A percentile compares a stretch with the other conserved stretches of the same genome.
Evolutionary conservation across 2,329 filamentous ascomycete species (phyloP).

Genomic region (Sclerotiophoma versabilis): DNA sequence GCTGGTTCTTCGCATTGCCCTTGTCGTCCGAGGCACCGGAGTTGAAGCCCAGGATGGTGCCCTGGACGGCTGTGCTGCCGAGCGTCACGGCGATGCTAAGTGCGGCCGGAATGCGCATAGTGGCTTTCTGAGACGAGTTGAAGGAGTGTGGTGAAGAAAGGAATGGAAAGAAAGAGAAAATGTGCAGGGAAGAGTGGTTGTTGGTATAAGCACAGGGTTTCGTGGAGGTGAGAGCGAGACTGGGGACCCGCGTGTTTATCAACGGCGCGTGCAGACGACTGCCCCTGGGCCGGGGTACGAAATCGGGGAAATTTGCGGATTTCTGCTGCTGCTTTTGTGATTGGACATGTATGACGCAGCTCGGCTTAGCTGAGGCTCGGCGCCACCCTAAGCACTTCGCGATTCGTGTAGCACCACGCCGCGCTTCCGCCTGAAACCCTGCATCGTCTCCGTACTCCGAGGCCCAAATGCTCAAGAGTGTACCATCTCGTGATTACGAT

Average conservation of each 20-base stretch:
- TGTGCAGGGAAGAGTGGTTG: background rate
- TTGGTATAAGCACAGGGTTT: background rate
- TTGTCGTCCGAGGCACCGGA: slow-evolving; percentile 41
- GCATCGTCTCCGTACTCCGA: slow-evolving; percentile 8
- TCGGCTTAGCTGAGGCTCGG: slow-evolving; percentile 11
- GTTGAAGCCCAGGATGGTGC: slow-evolving; percentile 43
- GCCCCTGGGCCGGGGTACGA: slow-evolving; percentile 8
- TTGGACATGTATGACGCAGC: slow-evolving; percentile 9
- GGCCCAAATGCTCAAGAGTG: background rate
- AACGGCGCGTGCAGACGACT: slow-evolving; percentile 4
- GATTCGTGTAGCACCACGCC: slow-evolving; percentile 3
- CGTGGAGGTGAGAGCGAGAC: slow-evolving; percentile 3
- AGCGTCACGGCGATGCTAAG: slow-evolving; percentile 34
- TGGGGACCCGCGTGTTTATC: slow-evolving; percentile 16
- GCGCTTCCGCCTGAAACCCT: slow-evolving; percentile 6
- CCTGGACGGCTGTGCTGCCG: slow-evolving; percentile 30
- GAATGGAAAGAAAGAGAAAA: background rate
- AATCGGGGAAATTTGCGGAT: slow-evolving; percentile 9
- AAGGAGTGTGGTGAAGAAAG: slow-evolving; percentile 15
- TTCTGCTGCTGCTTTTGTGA: background rate
- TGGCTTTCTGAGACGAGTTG: background rate
- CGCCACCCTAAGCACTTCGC: slow-evolving; percentile 2
- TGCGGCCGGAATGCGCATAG: slow-evolving; percentile 32
- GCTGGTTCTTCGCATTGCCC: slow-evolving; percentile 61
- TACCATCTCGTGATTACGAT: too few species aligned